Conservation (phyloP, 1,284 basidiomycete genomes). For the Cutaneotrichosporon cyanovorans region DNA sequence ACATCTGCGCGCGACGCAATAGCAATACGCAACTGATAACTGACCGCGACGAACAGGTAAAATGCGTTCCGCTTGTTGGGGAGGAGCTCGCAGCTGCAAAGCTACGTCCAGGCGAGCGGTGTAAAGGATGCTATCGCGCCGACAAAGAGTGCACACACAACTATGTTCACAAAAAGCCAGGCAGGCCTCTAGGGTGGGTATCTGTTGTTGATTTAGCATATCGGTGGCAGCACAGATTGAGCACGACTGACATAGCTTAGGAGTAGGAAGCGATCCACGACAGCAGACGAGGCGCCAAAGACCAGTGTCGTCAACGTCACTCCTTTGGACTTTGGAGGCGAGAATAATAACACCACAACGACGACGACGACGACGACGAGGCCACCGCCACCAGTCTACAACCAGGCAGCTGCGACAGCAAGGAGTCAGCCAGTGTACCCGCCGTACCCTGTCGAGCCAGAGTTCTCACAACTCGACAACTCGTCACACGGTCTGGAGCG, state of each 20-base stretch:
- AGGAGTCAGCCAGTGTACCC: too few species aligned
- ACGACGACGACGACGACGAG: too few species aligned
- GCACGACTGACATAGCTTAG: too few species aligned
- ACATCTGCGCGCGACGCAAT: too few species aligned
- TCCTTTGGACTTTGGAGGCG: background rate
- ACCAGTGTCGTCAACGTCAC: background rate
- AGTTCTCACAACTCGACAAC: too few species aligned
- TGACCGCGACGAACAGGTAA: constrained; percentile 1
- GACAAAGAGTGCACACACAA: constrained; percentile 9
- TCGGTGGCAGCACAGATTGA: too few species aligned
- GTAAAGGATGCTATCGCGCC: constrained; percentile 7
- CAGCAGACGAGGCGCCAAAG: background rate
- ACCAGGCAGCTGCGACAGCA: background rate
- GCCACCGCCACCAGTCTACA: background rate
- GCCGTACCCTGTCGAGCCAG: too few species aligned
- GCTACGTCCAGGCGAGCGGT: background rate
- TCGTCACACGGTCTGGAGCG: too few species aligned
- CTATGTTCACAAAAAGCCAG: constrained; percentile 18
- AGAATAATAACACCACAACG: background rate
- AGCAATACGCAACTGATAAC: too few species aligned
- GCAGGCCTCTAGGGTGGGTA: constrained; percentile 12
- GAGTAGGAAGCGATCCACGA: too few species aligned
- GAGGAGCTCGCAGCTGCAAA: background rate
- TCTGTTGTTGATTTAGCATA: too few species aligned
- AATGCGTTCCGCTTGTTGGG: constrained; percentile 2